Conservation (phyloP, 805 yeast species). For the Monosporozyma siamensis region DNA sequence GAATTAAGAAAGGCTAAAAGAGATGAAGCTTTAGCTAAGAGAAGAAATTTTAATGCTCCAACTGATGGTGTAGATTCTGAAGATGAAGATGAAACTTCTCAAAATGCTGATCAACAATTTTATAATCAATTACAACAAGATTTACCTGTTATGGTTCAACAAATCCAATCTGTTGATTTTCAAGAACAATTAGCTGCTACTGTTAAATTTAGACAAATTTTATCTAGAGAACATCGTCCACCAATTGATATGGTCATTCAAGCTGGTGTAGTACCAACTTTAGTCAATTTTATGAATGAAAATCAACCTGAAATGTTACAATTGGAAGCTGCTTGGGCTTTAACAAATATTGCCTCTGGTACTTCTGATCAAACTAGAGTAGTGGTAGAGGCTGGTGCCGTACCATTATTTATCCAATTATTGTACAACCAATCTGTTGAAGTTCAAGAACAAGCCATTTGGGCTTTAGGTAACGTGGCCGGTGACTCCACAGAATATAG, state of each 20-base stretch:
- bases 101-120: constrained; percentile 34
- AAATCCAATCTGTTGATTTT: constrained; percentile 63
- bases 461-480: constrained; percentile 99
- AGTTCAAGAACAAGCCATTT: constrained; percentile 96
- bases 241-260: constrained; percentile 91
- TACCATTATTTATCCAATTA: constrained; percentile 79
- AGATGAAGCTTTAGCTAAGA: constrained; percentile 87
- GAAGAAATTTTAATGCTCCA: constrained; percentile 61
- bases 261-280: constrained; percentile 85
- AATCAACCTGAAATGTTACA: constrained; percentile 80
- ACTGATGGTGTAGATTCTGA: constrained; percentile 45
- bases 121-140: constrained; percentile 49
- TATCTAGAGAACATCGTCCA: constrained; percentile 90
- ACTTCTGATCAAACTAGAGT: constrained; percentile 78
- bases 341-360: constrained; percentile 96
- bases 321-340: constrained; percentile 99
- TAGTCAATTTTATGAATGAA: constrained; percentile 74
- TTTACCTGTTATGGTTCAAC: constrained; percentile 77
- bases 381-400: constrained; percentile 90
- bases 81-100: constrained; percentile 40
- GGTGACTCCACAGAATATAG: constrained; percentile 90
- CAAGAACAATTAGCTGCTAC: constrained; percentile 83
- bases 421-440: constrained; percentile 75
- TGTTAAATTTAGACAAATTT: constrained; percentile 82
- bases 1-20: constrained; percentile 94